phyloP scores from a whole-genome alignment of 2,329 filamentous ascomycete genomes.

The Pestalotiopsis fici region DNA sequence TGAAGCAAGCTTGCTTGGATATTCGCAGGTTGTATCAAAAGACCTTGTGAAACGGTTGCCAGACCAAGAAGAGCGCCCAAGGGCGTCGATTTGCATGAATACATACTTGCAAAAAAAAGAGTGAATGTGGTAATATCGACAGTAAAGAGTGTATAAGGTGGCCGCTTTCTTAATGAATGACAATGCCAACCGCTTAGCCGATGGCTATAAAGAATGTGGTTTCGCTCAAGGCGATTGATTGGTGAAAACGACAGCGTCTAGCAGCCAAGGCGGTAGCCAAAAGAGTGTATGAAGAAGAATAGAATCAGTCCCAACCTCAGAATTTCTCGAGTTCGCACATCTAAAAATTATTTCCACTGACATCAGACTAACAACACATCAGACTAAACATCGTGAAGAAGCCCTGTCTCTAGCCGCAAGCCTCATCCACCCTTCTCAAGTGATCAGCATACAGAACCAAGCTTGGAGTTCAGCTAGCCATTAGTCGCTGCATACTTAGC shows the following conservation, averaged over 20 bases:
- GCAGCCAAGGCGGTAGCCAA: background rate
- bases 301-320: background rate
- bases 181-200: background rate
- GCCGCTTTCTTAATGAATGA: background rate
- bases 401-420: background rate
- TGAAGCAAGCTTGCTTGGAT: background rate
- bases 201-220: background rate
- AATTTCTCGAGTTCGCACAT: background rate
- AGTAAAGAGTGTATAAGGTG: background rate
- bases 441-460: background rate
- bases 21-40: constrained; percentile 1
- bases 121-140: background rate
- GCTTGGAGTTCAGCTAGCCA: background rate
- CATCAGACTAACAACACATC: background rate
- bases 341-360: background rate
- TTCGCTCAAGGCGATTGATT: background rate
- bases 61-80: background rate
- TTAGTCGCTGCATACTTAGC: background rate
- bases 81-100: background rate
- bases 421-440: background rate
- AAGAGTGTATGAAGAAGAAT: background rate
- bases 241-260: background rate
- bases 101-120: background rate
- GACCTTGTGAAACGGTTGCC: background rate
- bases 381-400: background rate